phyloP scores from a whole-genome alignment of 768 basidiomycete species.

The Suillus bovinus region DNA sequence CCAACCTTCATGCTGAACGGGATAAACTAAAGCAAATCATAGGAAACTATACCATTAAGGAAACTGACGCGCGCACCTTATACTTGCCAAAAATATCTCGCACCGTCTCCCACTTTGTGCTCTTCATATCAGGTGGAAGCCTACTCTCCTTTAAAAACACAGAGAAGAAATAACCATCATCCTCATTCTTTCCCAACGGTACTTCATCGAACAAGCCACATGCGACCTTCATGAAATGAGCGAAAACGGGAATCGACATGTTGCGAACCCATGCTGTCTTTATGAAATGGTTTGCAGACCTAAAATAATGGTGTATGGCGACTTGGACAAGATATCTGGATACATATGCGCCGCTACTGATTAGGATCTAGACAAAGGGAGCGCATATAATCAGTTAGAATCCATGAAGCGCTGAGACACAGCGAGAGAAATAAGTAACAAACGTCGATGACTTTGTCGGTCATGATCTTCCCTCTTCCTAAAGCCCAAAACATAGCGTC shows the following conservation, averaged over 20 bases:
- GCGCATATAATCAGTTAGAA: slow-evolving; percentile 29
- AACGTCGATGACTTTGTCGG: slow-evolving; percentile 69
- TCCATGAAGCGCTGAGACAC: slow-evolving; percentile 14
- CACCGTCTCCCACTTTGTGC: slow-evolving; percentile 63
- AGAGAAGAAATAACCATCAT: slow-evolving; percentile 68
- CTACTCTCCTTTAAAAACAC: slow-evolving; percentile 71
- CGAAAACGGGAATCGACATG: slow-evolving; percentile 59
- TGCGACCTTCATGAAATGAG: slow-evolving; percentile 62
- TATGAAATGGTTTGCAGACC: slow-evolving; percentile 70
- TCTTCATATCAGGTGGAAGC: slow-evolving; percentile 57
- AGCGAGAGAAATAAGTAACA: slow-evolving; percentile 33
- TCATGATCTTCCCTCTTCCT: slow-evolving; percentile 66
- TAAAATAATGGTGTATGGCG: slow-evolving; percentile 78
- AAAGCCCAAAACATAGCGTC: slow-evolving; percentile 78
- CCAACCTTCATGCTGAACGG: slow-evolving; percentile 72
- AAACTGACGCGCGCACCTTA: slow-evolving; percentile 43
- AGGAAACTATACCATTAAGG: slow-evolving; percentile 8
- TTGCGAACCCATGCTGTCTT: slow-evolving; percentile 75
- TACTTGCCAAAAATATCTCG: slow-evolving; percentile 69
- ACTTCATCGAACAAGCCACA: slow-evolving; percentile 63
- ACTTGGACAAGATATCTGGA: slow-evolving; percentile 80
- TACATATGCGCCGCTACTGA: slow-evolving; percentile 73
- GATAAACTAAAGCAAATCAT: slow-evolving; percentile 57
- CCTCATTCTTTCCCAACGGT: slow-evolving; percentile 70
- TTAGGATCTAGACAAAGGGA: slow-evolving; percentile 52